Evolutionary conservation across 805 yeast genomes (phyloP).

Genomic region (Starmera amethionina): DNA sequence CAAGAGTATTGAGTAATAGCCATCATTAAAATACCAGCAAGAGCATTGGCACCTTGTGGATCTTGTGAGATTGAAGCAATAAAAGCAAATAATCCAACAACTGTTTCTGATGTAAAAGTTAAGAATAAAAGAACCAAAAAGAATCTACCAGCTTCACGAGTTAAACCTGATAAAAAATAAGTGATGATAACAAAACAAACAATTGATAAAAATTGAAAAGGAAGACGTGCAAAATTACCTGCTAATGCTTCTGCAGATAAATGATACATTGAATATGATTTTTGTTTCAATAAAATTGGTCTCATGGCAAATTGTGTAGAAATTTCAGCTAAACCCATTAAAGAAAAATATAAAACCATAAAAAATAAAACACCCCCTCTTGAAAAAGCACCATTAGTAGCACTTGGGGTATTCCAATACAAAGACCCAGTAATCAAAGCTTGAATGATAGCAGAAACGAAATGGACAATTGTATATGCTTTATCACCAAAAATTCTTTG

Average conservation of each 20-base stretch:
- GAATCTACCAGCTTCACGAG: slow-evolving; percentile 41
- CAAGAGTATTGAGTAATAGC: slow-evolving; percentile 53
- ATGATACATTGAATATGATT: slow-evolving; percentile 59
- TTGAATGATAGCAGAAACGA: slow-evolving; percentile 31
- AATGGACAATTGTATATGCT: slow-evolving; percentile 30
- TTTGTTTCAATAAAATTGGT: slow-evolving; percentile 61
- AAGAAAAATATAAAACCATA: slow-evolving; percentile 41
- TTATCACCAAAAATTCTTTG: slow-evolving; percentile 50
- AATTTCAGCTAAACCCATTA: slow-evolving; percentile 40
- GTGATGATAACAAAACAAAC: slow-evolving; percentile 36
- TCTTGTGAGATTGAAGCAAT: slow-evolving; percentile 41
- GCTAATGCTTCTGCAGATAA: slow-evolving; percentile 70
- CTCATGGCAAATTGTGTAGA: slow-evolving; percentile 37
- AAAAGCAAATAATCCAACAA: slow-evolving; percentile 43
- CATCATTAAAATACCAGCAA: slow-evolving; percentile 46
- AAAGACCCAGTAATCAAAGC: slow-evolving; percentile 58
- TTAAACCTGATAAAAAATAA: slow-evolving; percentile 48
- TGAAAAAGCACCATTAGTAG: slow-evolving; percentile 49
- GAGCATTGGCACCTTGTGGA: slow-evolving; percentile 47
- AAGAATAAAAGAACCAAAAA: slow-evolving; percentile 41
- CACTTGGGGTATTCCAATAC: slow-evolving; percentile 39
- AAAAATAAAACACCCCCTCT: slow-evolving; percentile 59
- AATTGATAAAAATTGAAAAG: slow-evolving; percentile 41
- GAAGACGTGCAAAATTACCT: slow-evolving; percentile 48
- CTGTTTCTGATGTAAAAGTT: slow-evolving; percentile 31